These are phyloP conservation scores for Trichocladium uniseriatum DNA, from an alignment of 495 filamentous ascomycete genomes.

Conservation along the genomic window DNA sequence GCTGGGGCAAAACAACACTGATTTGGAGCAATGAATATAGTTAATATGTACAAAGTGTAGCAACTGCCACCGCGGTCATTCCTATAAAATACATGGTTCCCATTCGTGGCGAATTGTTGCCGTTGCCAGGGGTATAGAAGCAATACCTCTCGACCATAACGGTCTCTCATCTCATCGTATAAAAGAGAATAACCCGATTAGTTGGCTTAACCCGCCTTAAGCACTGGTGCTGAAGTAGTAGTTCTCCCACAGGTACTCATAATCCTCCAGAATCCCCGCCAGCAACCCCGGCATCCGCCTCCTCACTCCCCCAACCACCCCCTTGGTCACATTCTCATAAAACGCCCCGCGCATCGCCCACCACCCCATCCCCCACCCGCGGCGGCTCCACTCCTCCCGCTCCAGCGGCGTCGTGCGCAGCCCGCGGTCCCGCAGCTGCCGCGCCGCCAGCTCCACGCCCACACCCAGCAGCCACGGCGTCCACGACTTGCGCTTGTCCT, in stretches of 20 bases:
- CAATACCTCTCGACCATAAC: no score
- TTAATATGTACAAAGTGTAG: no score
- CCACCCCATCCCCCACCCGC: slow-evolving; percentile 87
- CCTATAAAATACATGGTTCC: no score
- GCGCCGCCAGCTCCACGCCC: slow-evolving; percentile 74
- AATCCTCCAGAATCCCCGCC: slow-evolving; percentile 80
- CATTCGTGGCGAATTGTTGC: no score
- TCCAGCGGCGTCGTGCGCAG: slow-evolving; percentile 74
- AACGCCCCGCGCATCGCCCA: slow-evolving; percentile 94
- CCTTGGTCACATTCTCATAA: slow-evolving; percentile 89
- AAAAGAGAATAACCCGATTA: no score
- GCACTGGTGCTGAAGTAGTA: slow-evolving; percentile 70
- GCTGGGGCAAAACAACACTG: no score
- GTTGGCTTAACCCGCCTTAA: no score
- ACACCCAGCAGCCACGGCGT: slow-evolving; percentile 84
- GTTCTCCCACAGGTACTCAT: slow-evolving; percentile 95
- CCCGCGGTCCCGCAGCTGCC: slow-evolving; percentile 69
- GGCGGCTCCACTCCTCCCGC: slow-evolving; percentile 72
- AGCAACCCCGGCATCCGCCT: slow-evolving; percentile 69
- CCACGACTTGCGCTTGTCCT: slow-evolving; percentile 58
- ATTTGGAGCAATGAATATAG: no score
- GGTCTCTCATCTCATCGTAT: no score
- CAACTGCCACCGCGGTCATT: no score
- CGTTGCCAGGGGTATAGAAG: no score
- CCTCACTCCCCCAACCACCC: slow-evolving; percentile 59